Evolutionary conservation across 2,329 filamentous ascomycete species (phyloP).

Genomic region (Penicillium sp.): DNA sequence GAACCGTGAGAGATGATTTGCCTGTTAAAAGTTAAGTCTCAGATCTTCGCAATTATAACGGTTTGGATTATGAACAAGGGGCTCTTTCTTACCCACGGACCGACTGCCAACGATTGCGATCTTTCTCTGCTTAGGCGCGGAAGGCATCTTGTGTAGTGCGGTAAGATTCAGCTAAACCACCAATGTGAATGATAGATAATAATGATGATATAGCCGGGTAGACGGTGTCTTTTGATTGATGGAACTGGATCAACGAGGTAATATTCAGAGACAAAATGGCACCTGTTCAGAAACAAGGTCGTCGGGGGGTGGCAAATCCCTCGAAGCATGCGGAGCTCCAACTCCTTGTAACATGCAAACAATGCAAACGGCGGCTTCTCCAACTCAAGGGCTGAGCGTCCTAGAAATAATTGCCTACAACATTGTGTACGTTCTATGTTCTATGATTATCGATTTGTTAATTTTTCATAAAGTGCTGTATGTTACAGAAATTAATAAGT

Average conservation of each 20-base stretch:
- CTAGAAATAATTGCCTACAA: neutral
- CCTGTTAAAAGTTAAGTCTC: conserved; percentile 48
- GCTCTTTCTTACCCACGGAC: conserved; percentile 65
- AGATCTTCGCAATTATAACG: neutral
- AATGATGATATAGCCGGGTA: neutral
- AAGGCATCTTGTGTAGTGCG: conserved; percentile 47
- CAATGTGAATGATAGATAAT: neutral
- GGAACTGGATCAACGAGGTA: neutral
- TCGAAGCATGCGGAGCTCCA: conserved; percentile 19
- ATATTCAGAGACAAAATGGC: conserved; percentile 3
- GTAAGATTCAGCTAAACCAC: neutral
- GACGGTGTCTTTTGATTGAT: neutral
- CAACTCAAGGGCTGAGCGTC: neutral
- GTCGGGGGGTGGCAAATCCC: conserved; percentile 19
- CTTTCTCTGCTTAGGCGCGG: conserved; percentile 78
- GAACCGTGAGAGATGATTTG: conserved; percentile 93
- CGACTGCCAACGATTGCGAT: conserved; percentile 91
- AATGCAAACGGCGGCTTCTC: conserved; percentile 17
- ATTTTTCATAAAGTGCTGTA: neutral
- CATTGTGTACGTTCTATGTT: neutral
- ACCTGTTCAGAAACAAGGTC: conserved; percentile 4
- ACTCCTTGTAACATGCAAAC: conserved; percentile 17
- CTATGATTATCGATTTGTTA: neutral
- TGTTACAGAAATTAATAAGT: neutral
- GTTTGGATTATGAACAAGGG: neutral